Conservation (phyloP, 345 rosid genomes). For the Lepidium aucheri region DNA sequence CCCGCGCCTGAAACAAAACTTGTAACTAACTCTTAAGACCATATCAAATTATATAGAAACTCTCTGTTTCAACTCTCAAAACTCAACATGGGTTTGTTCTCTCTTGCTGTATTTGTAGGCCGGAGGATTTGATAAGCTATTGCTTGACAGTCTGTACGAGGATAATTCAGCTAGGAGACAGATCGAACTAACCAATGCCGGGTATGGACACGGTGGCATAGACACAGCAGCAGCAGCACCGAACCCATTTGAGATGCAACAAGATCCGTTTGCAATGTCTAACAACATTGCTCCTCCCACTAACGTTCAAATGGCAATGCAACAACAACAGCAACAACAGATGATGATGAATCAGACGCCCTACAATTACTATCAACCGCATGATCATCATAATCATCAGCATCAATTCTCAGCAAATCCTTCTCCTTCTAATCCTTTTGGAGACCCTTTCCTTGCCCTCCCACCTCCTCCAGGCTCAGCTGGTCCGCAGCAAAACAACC, state of each 20-base stretch:
- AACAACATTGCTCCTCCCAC: slow-evolving; percentile 60
- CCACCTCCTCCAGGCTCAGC: slow-evolving; percentile 30
- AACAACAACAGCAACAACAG: slow-evolving; percentile 42
- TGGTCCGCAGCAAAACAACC: slow-evolving; percentile 31
- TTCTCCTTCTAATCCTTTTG: slow-evolving; percentile 64
- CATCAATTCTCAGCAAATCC: slow-evolving; percentile 28
- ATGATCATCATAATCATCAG: slow-evolving; percentile 21
- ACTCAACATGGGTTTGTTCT: not conserved
- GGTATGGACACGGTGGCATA: slow-evolving; percentile 49
- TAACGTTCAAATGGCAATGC: slow-evolving; percentile 73
- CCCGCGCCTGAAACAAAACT: slow-evolving; percentile 51
- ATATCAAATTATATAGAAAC: not conserved
- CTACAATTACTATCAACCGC: slow-evolving; percentile 13
- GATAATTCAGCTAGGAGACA: slow-evolving; percentile 79
- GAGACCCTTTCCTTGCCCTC: slow-evolving; percentile 41
- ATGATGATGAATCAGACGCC: slow-evolving; percentile 33
- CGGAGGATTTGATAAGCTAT: slow-evolving; percentile 88
- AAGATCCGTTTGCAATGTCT: slow-evolving; percentile 70
- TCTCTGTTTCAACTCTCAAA: not conserved
- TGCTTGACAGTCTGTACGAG: slow-evolving; percentile 88
- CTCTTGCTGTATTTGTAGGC: slow-evolving; percentile 36
- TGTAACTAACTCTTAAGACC: slow-evolving; percentile 32
- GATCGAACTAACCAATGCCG: slow-evolving; percentile 69
- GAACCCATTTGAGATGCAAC: slow-evolving; percentile 61
- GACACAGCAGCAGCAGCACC: slow-evolving; percentile 17